Percentiles rank a stretch among this genome's conserved stretches.
These are phyloP conservation scores for Rehmannia glutinosa DNA, from an alignment of 257 asterid genomes.

Conservation along the genomic window DNA sequence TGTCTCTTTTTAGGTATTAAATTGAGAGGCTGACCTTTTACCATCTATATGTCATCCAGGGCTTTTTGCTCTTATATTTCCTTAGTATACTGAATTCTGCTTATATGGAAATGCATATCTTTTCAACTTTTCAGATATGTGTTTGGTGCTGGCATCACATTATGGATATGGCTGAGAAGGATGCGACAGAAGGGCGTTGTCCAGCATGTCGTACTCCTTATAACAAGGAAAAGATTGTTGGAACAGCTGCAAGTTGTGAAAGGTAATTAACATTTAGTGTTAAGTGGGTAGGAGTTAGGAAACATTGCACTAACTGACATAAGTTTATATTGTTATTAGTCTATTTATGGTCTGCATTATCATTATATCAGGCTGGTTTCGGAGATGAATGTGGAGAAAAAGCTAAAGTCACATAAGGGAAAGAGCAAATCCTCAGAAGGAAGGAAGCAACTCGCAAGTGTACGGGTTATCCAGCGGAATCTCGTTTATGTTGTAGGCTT, in stretches of 20 bases:
- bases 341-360: not conserved
- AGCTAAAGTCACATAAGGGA: constrained; percentile 65
- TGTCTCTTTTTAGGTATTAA: too few species aligned
- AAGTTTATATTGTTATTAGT: constrained; percentile 4
- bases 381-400: constrained; percentile 74
- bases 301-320: not conserved
- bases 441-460: constrained; percentile 84
- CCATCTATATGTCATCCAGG: too few species aligned
- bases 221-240: constrained; percentile 96
- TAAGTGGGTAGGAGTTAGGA: not conserved
- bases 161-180: constrained; percentile 98
- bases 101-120: not conserved
- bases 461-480: constrained; percentile 89
- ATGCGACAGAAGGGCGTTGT: constrained; percentile 90
- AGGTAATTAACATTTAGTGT: constrained; percentile 38
- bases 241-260: constrained; percentile 68
- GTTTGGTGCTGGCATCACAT: constrained; percentile 99
- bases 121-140: constrained; percentile 56
- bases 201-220: constrained; percentile 97
- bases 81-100: not conserved
- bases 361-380: constrained; percentile 59
- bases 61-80: too few species aligned
- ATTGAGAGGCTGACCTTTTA: too few species aligned
- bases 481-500: constrained; percentile 93
- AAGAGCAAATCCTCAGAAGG: constrained; percentile 74